Base-by-base conservation (phyloP, 441 rosid species). In the Adansonia rubrostipa region DNA sequence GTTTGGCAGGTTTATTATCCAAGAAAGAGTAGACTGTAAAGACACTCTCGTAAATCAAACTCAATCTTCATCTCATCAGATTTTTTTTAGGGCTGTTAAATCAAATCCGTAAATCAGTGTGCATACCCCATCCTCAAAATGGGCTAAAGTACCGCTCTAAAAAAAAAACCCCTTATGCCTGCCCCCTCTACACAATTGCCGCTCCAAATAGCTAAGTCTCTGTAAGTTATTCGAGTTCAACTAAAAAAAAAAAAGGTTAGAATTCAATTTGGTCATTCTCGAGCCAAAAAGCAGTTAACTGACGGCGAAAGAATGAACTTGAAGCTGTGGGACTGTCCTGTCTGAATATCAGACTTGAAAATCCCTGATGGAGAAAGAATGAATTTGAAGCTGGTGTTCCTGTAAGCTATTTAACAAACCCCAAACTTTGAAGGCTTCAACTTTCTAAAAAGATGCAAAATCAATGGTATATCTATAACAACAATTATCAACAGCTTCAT, bases 401-500 rank as follows among this genome's bases (percentile, higher is more conserved):
- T 77, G 64, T 66, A 80, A 84, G 77, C 69, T 68, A 44, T 71
- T 53, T 42, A 72, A 54, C 73, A 57, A 77, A 73, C 45, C 74
- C 36, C 36, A 28, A 56, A 50, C 77, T 74, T 20, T 58, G 71
- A 13, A 65, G 72, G 28, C 54, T 71, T 81, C 57, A 50, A 75
- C 71, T 75, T 53, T 56, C 63, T 33, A 63, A 68, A 17, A 20
- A 75, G 84, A 78, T 71, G 44, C 36, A 63, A 65, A 81, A 79
- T 79, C 62, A 67, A 72, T 44, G 63, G 57, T 80, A 53, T 70
- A 78, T 62, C 80, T 77, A 89, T 85, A 83, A 70, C 79, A 80
- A 45, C 74, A 71, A 54, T 77, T 76, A 77, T 77, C 74, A 69
- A 82, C 84, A 83, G 42, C 63, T 73, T 61, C 71, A 4, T 76